Base-by-base conservation (phyloP, 371 early-diverging fungal species). In the Dichotomocladium elegans region DNA sequence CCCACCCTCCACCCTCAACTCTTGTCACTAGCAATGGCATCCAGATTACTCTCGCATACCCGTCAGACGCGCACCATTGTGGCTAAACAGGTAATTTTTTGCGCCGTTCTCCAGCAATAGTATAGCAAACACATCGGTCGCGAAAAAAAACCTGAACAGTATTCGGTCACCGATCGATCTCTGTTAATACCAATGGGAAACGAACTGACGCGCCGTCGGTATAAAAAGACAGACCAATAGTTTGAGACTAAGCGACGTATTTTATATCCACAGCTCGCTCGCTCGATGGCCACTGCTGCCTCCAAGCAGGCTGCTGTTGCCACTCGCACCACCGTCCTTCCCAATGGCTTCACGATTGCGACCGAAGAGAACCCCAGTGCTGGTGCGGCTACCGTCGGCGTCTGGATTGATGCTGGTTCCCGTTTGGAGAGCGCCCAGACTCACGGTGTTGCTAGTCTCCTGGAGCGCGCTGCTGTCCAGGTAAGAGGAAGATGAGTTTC, bases 391-490 rank as follows among this genome's bases (percentile, higher is more conserved):
- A 94, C 96, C 37, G 95, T 96, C 41, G 97, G 97, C 57, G 87
- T 96, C 14, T 95, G 94, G 91, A 93, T 95, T 57, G 89, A 92
- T 74, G 91, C 95, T 41, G 97, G 97, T 51, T 88, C 89, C 55
- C 83, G 95, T 55, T 87, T 84, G 66, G 97, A 96, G 73, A 86
- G 66, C 51, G 79, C 74, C 56, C 75, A 80, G 65, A 91, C 87
- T 78, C 93, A 95, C 65, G 97, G 97, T 41, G 82, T 88, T 35
- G 97, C 97, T 46, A 94, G 95, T 79, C 92, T 96, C 58, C 72
- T 96, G 45, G 95, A 95, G 74, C 95, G 94, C 72, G 88, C 93
- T 88, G 86, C 91, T 27, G 90, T 95, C 85, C 95, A 96, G 89
- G 94, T 91, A 77, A 26, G 44, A 25, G 8, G 21, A 7, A 26